Evolutionary conservation across 495 filamentous ascomycete species (phyloP), one percentile per base, ranked within the genome.

Genomic region (Cudoniella acicularis): DNA sequence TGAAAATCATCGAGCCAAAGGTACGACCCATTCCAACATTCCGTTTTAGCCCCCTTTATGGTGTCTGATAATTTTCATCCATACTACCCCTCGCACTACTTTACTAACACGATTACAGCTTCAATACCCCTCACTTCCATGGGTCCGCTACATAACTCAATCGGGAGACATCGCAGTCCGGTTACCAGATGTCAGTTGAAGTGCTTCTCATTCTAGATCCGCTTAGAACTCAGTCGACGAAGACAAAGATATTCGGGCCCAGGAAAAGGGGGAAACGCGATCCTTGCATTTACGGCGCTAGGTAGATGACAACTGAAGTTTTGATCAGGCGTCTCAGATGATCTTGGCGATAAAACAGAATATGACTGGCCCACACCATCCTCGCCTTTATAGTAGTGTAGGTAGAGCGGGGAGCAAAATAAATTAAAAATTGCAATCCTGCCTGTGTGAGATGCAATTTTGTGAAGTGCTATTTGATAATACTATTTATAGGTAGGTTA

Each of bases 1-100:
- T 99, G 74, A 99, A 99, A 83, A 99, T 99, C 66, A 98, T 95
- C 57, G 94, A 99, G 75, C 95, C 94, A 3, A 99, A 99, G 91
- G 92, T 96, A 79, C 64, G 82, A 79, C 36, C 50, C 46, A 57
- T 25, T 45, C 20, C 27, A n/a, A n/a, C n/a, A n/a, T n/a, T n/a
- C 41, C 51, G 48, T 36, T 36, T 36, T 4, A 36, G 13, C 13
- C 10, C 25, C 20, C 26, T 36, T 26, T 36, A 9, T 53, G 10
- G 26, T n/a, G 10, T 17, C 42, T 10, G 40, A 18, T 45, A 17
- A 30, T 54, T 55, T 60, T 51, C 50, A 40, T 27, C 11, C 45
- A 58, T 36, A 47, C 52, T 63, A 71, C 60, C 77, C 65, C 21
- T 65, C 20, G 18, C 27, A 23, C 24, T 30, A 2, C 10, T 30